Conservation (phyloP, 805 yeast species). For the Blastobotrys mokoenaii region DNA sequence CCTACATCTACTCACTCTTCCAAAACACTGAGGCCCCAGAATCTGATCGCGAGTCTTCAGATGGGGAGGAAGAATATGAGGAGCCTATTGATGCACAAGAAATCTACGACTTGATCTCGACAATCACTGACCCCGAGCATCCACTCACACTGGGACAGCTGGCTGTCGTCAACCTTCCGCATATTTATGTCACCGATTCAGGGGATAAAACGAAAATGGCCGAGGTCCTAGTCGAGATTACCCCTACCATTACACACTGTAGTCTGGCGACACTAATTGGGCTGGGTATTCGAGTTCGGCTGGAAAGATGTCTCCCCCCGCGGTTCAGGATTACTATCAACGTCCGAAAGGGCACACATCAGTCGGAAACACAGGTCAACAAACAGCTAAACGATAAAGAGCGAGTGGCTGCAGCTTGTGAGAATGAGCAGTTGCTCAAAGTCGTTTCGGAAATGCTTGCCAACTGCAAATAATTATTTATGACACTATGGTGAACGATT, state of each 20-base stretch:
- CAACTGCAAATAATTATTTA: slow-evolving; percentile 41
- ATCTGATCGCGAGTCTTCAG: slow-evolving; percentile 14
- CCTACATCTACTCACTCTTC: slow-evolving; percentile 17
- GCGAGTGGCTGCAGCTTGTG: slow-evolving; percentile 97
- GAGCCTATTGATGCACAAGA: slow-evolving; percentile 85
- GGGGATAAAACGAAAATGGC: slow-evolving; percentile 49
- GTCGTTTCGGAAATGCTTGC: slow-evolving; percentile 92
- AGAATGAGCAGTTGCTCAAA: slow-evolving; percentile 79
- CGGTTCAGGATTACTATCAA: slow-evolving; percentile 71
- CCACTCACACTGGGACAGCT: slow-evolving; percentile 91
- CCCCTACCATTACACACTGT: slow-evolving; percentile 98
- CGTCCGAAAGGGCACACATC: slow-evolving; percentile 88
- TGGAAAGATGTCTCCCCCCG: slow-evolving; percentile 82
- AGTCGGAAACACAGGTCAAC: slow-evolving; percentile 91
- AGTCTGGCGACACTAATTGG: slow-evolving; percentile 94
- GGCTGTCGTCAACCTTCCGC: slow-evolving; percentile 81
- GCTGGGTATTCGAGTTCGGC: slow-evolving; percentile 82
- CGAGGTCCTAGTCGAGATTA: slow-evolving; percentile 71
- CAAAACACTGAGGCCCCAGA: slow-evolving; percentile 4
- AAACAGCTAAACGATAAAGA: slow-evolving; percentile 96
- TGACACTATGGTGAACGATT: too few relatives aligned
- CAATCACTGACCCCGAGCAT: slow-evolving; percentile 94
- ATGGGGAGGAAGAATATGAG: slow-evolving; percentile 24
- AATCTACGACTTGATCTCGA: slow-evolving; percentile 74
- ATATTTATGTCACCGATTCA: slow-evolving; percentile 62